phyloP scores from a whole-genome alignment of 2,329 filamentous ascomycete genomes.

The Fusarium guadeloupense region DNA sequence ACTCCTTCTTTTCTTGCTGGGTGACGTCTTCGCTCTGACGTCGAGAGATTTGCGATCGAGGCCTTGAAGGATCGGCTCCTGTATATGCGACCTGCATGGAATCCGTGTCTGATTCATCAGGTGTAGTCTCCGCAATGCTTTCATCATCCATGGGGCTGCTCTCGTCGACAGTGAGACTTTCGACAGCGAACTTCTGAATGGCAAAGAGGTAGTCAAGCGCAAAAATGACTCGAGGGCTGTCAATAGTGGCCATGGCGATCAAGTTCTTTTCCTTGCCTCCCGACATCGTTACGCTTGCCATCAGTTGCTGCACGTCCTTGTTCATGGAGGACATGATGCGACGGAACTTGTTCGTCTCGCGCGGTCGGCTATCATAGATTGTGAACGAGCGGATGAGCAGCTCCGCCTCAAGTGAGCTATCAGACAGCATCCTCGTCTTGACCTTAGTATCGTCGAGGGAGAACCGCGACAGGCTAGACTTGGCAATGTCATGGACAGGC shows the following conservation, averaged over 20 bases:
- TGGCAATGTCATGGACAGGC: slow-evolving; percentile 80
- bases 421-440: slow-evolving; percentile 92
- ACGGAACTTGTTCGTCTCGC: slow-evolving; percentile 92
- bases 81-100: slow-evolving; percentile 62
- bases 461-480: slow-evolving; percentile 89
- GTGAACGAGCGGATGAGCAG: slow-evolving; percentile 94
- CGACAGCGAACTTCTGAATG: slow-evolving; percentile 81
- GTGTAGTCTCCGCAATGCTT: slow-evolving; percentile 62
- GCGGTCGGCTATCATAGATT: slow-evolving; percentile 88
- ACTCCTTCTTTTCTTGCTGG: slow-evolving; percentile 31
- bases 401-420: slow-evolving; percentile 91
- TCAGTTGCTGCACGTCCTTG: slow-evolving; percentile 94
- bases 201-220: slow-evolving; percentile 95
- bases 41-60: slow-evolving; percentile 42
- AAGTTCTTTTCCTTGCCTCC: slow-evolving; percentile 82
- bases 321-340: slow-evolving; percentile 99
- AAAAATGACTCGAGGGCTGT: slow-evolving; percentile 94
- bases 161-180: slow-evolving; percentile 72
- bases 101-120: slow-evolving; percentile 68
- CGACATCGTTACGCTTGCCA: slow-evolving; percentile 95
- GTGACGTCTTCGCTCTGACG: slow-evolving; percentile 35
- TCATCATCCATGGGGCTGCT: slow-evolving; percentile 60
- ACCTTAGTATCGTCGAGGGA: slow-evolving; percentile 91
- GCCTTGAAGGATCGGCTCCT: slow-evolving; percentile 47
- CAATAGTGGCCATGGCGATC: slow-evolving; percentile 91